Evolutionary conservation across 2,329 filamentous ascomycete genomes (phyloP), one percentile per base, ranked within the genome.

Genomic region (Arthroderma sp.): DNA sequence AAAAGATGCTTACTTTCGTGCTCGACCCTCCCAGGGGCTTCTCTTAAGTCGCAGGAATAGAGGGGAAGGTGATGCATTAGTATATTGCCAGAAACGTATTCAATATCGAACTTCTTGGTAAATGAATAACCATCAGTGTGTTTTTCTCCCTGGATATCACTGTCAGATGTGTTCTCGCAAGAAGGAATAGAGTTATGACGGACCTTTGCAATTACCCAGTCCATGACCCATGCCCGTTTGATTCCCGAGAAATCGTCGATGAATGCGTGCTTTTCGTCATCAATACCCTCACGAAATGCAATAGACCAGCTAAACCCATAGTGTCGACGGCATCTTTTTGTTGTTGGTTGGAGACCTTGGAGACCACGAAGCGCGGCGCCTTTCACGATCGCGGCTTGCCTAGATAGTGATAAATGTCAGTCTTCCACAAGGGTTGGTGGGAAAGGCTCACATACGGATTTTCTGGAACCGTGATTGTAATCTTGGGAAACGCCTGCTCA

Each of bases 281-380:
- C 58, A 11, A 58, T 41, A 11, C 58, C 56, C 15, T 52, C 13
- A 2, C 56, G 25, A 25, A 60, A 60, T 2, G 51, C 35, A 2
- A 56, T 25, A 28, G 9, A 19, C 21, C 33, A 52, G 8, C 8
- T 0, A 44, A 52, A 58, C 2, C 58, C 58, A 56, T 58, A 60
- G 21, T 58, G 58, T 9, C 58, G 58, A 21, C 56, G 56, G 23
- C 56, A 60, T 23, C 56, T 49, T 47, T 51, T 52, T 15, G 52
- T 55, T 15, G 35, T 58, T 23, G 52, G 43, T 2, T 43, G 52
- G 8, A 56, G 9, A 5, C 44, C 53, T 37, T 56, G 52, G 7
- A 60, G 58, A n/a, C 58, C 58, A 25, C 56, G 38, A 21, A 60
- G 31, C 2, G 52, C 56, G 2, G 58, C 58, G 21, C 58, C 58